phyloP scores from a whole-genome alignment of 257 asterid species.

The Knoxia roxburghii region DNA sequence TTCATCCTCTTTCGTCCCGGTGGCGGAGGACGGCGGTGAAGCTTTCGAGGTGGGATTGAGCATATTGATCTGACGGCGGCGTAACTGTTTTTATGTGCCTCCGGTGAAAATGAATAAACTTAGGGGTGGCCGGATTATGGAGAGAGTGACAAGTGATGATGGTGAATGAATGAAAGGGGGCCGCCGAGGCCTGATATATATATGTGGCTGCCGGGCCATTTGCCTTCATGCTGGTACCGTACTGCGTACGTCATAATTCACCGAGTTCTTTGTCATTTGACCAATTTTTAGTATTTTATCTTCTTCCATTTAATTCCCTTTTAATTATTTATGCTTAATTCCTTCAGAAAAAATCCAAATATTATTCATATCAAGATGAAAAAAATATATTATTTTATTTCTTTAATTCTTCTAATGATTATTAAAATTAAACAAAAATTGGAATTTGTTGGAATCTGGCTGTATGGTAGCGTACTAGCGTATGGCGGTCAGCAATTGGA shows the following conservation, averaged over 20 bases:
- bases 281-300: background rate
- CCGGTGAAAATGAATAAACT: no score
- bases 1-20: no score
- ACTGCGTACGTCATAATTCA: background rate
- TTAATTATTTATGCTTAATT: background rate
- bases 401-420: no score
- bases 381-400: no score
- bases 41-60: background rate
- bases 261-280: background rate
- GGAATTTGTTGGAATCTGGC: background rate
- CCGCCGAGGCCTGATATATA: no score
- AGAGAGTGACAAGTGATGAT: no score
- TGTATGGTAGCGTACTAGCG: background rate
- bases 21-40: background rate
- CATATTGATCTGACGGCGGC: slow-evolving; percentile 5
- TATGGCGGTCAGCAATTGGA: background rate
- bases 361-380: no score
- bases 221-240: no score
- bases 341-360: no score
- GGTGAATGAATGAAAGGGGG: no score
- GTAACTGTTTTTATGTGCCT: background rate
- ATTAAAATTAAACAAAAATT: background rate
- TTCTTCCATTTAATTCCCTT: background rate
- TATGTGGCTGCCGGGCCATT: no score
- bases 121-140: no score